These are phyloP conservation scores for Ustilago vetiveriae DNA, from an alignment of 1,284 basidiomycete genomes.

Conservation along the genomic window DNA sequence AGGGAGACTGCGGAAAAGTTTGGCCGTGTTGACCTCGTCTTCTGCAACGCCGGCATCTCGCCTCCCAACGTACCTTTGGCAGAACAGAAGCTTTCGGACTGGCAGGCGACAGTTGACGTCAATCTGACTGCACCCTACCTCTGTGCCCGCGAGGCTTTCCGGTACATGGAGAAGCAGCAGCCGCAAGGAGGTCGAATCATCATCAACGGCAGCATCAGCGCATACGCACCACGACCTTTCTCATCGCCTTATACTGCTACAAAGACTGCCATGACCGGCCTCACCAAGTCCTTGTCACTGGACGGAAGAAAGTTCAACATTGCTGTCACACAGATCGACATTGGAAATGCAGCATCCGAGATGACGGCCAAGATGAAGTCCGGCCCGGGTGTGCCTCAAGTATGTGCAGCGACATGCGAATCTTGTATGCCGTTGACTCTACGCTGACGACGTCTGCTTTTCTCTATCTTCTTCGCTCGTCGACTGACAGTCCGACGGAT, in stretches of 20 bases:
- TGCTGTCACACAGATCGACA: slow-evolving; percentile 54
- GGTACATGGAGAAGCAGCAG: slow-evolving; percentile 51
- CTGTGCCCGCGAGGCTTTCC: slow-evolving; percentile 54
- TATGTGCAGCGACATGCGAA: neutral
- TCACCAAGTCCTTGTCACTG: slow-evolving; percentile 51
- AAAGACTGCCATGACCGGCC: slow-evolving; percentile 55
- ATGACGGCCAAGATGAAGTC: slow-evolving; percentile 52
- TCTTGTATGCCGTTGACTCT: neutral
- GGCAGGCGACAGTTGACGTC: slow-evolving; percentile 53
- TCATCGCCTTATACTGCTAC: slow-evolving; percentile 49
- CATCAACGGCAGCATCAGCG: slow-evolving; percentile 57
- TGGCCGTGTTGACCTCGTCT: slow-evolving; percentile 53
- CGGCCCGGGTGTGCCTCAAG: slow-evolving; percentile 49
- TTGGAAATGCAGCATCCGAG: slow-evolving; percentile 56
- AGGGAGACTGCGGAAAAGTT: slow-evolving; percentile 34
- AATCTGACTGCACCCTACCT: slow-evolving; percentile 55
- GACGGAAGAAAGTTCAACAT: slow-evolving; percentile 54
- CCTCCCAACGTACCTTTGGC: slow-evolving; percentile 47
- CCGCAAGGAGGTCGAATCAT: slow-evolving; percentile 57
- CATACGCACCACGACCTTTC: slow-evolving; percentile 47
- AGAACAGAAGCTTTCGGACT: slow-evolving; percentile 48
- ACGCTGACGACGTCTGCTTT: neutral
- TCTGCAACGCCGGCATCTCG: slow-evolving; percentile 56
- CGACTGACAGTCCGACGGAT: slow-evolving; percentile 38
- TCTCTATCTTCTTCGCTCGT: neutral